Evolutionary conservation across 2,329 filamentous ascomycete species (phyloP).

Genomic region (Trichoderma arundinaceum): DNA sequence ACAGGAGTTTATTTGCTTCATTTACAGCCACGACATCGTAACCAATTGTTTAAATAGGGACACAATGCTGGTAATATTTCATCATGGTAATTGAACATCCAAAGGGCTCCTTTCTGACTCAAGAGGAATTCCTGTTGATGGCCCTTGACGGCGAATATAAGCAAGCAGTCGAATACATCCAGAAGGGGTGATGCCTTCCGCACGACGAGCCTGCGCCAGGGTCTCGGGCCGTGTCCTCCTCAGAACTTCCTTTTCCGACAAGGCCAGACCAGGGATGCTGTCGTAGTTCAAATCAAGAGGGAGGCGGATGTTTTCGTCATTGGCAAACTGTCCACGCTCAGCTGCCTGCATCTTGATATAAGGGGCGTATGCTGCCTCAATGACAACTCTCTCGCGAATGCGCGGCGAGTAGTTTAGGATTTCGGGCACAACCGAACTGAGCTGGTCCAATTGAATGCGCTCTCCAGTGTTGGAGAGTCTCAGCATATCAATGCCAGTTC

Average conservation of each 20-base stretch:
- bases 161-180: conserved; percentile 66
- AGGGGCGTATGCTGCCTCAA: conserved; percentile 86
- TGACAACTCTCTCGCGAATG: conserved; percentile 72
- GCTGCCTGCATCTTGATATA: conserved; percentile 77
- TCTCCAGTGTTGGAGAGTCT: conserved; percentile 64
- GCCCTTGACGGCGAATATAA: conserved; percentile 56
- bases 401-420: conserved; percentile 60
- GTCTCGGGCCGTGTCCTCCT: conserved; percentile 76
- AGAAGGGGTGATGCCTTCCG: conserved; percentile 77
- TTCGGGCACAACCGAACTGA: conserved; percentile 63
- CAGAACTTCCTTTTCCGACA: conserved; percentile 77
- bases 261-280: conserved; percentile 72
- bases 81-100: conserved; percentile 3
- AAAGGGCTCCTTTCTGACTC: neutral
- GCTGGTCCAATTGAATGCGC: conserved; percentile 53
- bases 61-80: neutral
- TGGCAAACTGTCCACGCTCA: conserved; percentile 69
- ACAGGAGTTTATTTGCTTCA: neutral
- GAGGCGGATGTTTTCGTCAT: conserved; percentile 76
- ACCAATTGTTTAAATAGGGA: neutral
- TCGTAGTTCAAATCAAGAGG: conserved; percentile 80
- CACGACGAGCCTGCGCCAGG: conserved; percentile 82
- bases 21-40: neutral
- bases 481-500: conserved; percentile 80
- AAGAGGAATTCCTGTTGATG: neutral